These are phyloP conservation scores for Narthecium ossifragum DNA, from an alignment of 106 monocot species.

Conservation along the genomic window DNA sequence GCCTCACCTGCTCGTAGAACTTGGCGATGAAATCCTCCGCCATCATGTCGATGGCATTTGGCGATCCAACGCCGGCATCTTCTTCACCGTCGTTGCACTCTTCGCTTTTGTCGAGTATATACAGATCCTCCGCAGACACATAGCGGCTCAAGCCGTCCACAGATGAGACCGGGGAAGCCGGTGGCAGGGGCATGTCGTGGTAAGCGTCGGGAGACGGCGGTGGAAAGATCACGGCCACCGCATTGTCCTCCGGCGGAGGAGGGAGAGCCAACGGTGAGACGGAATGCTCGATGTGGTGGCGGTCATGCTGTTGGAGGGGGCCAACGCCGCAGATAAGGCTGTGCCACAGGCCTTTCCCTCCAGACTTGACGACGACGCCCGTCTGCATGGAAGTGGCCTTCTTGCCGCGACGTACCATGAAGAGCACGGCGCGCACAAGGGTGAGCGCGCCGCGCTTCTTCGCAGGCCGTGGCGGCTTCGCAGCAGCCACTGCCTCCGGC, in stretches of 20 bases:
- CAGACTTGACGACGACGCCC: background rate
- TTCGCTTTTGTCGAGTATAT: background rate
- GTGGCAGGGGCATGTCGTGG: background rate
- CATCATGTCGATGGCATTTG: slow-evolving; percentile 6
- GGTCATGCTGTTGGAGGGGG: background rate
- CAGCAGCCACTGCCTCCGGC: no score
- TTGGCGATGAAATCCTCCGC: slow-evolving; percentile 13
- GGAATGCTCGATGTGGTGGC: background rate
- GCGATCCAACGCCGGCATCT: background rate
- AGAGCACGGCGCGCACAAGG: background rate
- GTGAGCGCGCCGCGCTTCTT: background rate
- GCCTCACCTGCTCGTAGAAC: slow-evolving; percentile 11
- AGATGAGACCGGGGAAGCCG: background rate
- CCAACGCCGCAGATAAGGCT: background rate
- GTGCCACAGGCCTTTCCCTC: background rate
- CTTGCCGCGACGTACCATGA: background rate
- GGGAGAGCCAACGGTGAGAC: background rate
- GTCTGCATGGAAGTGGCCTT: background rate
- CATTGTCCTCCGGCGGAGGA: background rate
- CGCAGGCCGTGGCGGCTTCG: background rate
- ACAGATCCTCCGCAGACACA: slow-evolving; percentile 6
- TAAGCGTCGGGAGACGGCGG: background rate
- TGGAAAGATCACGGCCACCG: background rate
- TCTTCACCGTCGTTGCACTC: background rate
- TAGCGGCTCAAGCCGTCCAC: slow-evolving; percentile 4